A percentile compares a stretch with the other conserved stretches of the same genome.
These are phyloP conservation scores for Plasmopara halstedii DNA, from an alignment of 352 stramenopile species.

Conservation along the genomic window DNA sequence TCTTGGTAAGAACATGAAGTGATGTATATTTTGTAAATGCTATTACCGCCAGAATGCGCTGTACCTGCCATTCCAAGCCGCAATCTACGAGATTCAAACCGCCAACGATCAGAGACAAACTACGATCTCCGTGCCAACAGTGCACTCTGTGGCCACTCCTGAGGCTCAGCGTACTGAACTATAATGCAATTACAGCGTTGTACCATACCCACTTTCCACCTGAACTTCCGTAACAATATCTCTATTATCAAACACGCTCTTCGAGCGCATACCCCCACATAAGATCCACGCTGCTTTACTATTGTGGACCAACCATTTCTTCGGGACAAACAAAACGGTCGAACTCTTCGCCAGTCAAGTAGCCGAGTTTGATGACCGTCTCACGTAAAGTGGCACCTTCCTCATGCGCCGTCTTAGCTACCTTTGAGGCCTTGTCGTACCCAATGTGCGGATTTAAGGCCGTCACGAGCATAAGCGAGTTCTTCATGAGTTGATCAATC, in stretches of 20 bases:
- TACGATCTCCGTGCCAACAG: conserved; percentile 11
- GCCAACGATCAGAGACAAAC: conserved; percentile 8
- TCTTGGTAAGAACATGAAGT: no score
- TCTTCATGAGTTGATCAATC: conserved; percentile 91
- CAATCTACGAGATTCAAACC: conserved; percentile 54
- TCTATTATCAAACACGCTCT: no score
- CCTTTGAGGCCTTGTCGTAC: conserved; percentile 95
- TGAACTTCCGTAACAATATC: no score
- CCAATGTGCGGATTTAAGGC: conserved; percentile 95
- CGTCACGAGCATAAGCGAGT: conserved; percentile 96
- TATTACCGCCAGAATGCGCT: conserved; percentile 30
- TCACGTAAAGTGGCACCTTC: conserved; percentile 90
- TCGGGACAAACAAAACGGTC: conserved; percentile 92
- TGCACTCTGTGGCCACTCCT: conserved; percentile 7
- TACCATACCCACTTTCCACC: neutral
- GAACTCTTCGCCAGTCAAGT: conserved; percentile 92
- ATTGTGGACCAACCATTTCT: conserved; percentile 91
- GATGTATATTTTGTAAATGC: neutral
- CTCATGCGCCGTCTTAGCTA: conserved; percentile 95
- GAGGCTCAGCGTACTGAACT: conserved; percentile 22
- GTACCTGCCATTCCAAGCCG: conserved; percentile 46
- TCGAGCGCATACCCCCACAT: neutral
- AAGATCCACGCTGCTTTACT: neutral
- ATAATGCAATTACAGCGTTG: conserved; percentile 2
- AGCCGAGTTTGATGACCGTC: conserved; percentile 81